Base-by-base conservation (phyloP, 1,139 yeast species). In the Lodderomyces jiufengensis region DNA sequence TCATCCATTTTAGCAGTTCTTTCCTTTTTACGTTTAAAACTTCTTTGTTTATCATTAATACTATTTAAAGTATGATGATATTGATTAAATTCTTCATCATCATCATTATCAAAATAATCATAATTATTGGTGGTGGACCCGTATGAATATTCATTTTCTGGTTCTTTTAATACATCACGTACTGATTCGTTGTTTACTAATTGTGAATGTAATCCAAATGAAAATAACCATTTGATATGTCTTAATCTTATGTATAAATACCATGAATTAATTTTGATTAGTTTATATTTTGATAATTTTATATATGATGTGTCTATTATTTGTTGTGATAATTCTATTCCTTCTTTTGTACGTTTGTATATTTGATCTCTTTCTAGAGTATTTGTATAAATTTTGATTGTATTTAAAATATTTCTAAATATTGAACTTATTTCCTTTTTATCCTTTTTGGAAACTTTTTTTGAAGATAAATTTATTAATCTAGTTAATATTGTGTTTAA, bases 211-310 rank as follows among this genome's bases (percentile, higher is more conserved):
- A 82, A 69, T 2, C 86, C 86, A 27, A 76, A 73, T 29, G 84
- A 80, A 50, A 78, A 81, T n/a, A 80, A 70, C 84, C 87, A 84
- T 49, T 77, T 76, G 51, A 83, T 66, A 44, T 76, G 79, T 39
- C 79, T 71, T 37, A 82, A 62, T 40, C 88, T 66, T 34, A 79
- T 56, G 47, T 80, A 75, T 39, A 80, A 71, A 45, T 64, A 73
- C 94, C 94, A 84, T 21, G 82, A 69, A 43, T 72, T 75, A 26
- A 83, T 73, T n/a, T 78, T 70, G 36, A 83, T 59, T 3, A 80
- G 64, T 51, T 71, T 76, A 24, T 77, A 63, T 47, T 76, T 74
- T 15, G 78, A 71, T 36, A 81, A 55, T 43, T 73, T 76, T 41
- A 80, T 65, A 38, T 74, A 77, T 3, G 80, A 66, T 2, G 65